Evolutionary conservation across 225 moss, liverwort and hornwort species (phyloP), one percentile per base, ranked within the genome.

Genomic region (Polytrichum commune): DNA sequence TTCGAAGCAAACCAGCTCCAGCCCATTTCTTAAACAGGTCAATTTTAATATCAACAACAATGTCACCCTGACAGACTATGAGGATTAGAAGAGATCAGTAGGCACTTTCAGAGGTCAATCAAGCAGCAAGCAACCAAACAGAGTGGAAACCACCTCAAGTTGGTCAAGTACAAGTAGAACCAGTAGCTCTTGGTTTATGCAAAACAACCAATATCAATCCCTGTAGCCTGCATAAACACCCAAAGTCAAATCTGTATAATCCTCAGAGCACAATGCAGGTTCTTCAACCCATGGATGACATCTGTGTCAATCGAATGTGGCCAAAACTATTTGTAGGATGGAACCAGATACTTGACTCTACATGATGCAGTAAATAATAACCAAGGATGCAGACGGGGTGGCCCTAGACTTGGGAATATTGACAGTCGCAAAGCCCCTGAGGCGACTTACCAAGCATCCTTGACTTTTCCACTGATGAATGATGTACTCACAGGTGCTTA

Each of bases 401-500:
- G 5, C 20, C 70, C 76, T 28, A 73, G 63, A 69, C 63, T 70
- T 58, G 55, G 58, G 54, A 72, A 18, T 62, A 74, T 63, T 54
- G 1, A 53, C 72, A 67, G 53, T 30, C 38, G 53, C 25, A 67
- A 27, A 64, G 72, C 75, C 72, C 67, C 64, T 66, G 54, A 79
- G 75, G n/a, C 75, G 58, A 78, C 82, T 80, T 86, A 86, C 86
- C 77, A 70, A 7, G 70, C 60, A 75, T 72, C 63, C n/a, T 69
- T 82, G 54, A 77, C 63, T 67, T 76, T 74, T 27, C 66, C 54
- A 70, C 35, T 75, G 67, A 63, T 75, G 74, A 53, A 71, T 53
- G 64, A 71, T 81, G 67, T 76, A 58, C 69, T 74, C 70, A 79
- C 72, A 82, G 55, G 75, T 82, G 77, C 77, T 86, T 82, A 82